Evolutionary conservation across 2,329 filamentous ascomycete species (phyloP).

Genomic region (Fusarium decemcellulare): DNA sequence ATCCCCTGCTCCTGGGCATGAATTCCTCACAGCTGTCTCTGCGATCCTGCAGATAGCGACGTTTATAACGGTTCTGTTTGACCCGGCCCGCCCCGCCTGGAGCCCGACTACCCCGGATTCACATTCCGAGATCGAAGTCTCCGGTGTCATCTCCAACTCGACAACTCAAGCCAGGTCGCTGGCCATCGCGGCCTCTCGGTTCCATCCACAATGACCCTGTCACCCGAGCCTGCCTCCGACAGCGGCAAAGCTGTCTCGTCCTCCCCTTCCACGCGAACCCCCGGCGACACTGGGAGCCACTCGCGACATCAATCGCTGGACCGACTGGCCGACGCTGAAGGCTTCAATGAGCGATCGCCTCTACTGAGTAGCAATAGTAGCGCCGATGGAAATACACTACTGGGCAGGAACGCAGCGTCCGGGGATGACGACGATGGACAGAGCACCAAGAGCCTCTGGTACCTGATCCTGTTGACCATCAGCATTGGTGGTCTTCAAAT

Average conservation of each 20-base stretch:
- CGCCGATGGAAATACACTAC: constrained; percentile 19
- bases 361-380: constrained; percentile 42
- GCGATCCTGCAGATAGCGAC: constrained; percentile 30
- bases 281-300: constrained; percentile 10
- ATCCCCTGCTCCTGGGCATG: constrained; percentile 1
- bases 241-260: constrained; percentile 16
- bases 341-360: constrained; percentile 50
- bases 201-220: constrained; percentile 29
- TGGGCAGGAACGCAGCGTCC: constrained; percentile 5
- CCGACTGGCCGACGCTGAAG: constrained; percentile 26
- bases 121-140: constrained; percentile 19
- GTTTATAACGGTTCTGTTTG: constrained; percentile 6
- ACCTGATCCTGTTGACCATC: constrained; percentile 87
- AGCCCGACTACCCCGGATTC: constrained; percentile 20
- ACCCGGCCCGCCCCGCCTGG: constrained; percentile 28
- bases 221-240: constrained; percentile 19
- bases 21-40: constrained; percentile 10
- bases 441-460: constrained; percentile 85
- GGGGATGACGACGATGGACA: constrained; percentile 56
- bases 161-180: constrained; percentile 15
- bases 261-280: constrained; percentile 24
- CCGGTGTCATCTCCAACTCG: constrained; percentile 15
- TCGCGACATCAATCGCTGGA: constrained; percentile 35
- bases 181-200: constrained; percentile 13
- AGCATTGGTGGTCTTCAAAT: constrained; percentile 92